These are phyloP conservation scores for Straminergon stramineum DNA, from an alignment of 225 moss, liverwort and hornwort genomes.

Conservation along the genomic window DNA sequence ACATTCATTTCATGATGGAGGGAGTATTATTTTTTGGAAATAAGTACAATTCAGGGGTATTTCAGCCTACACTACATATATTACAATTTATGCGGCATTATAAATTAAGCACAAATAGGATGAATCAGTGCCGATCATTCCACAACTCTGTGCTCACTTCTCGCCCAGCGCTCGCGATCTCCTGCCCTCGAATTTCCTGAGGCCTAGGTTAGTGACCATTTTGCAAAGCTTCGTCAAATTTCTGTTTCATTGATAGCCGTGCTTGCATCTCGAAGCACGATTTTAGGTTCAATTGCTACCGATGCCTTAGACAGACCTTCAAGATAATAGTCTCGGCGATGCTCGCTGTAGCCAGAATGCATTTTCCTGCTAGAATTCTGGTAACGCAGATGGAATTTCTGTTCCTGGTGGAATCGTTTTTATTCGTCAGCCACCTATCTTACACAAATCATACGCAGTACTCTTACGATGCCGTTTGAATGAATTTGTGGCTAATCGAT, in stretches of 20 bases:
- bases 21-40: neutral
- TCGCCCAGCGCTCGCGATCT: no score
- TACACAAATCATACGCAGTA: no score
- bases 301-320: neutral
- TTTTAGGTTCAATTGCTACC: neutral
- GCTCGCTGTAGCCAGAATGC: no score
- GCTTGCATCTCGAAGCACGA: neutral
- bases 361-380: neutral
- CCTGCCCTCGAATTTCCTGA: neutral
- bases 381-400: neutral
- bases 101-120: neutral
- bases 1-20: no score
- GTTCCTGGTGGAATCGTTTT: neutral
- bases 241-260: neutral
- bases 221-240: neutral
- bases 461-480: neutral
- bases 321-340: no score
- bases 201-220: neutral
- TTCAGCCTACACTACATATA: neutral
- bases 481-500: neutral
- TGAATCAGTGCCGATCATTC: neutral
- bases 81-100: no score
- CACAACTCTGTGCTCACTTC: neutral
- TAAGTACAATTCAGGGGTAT: neutral
- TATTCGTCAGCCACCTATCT: neutral